Evolutionary conservation across 306 rosid species (phyloP), one percentile per base, ranked within the genome.

Genomic region (Prunus padus): DNA sequence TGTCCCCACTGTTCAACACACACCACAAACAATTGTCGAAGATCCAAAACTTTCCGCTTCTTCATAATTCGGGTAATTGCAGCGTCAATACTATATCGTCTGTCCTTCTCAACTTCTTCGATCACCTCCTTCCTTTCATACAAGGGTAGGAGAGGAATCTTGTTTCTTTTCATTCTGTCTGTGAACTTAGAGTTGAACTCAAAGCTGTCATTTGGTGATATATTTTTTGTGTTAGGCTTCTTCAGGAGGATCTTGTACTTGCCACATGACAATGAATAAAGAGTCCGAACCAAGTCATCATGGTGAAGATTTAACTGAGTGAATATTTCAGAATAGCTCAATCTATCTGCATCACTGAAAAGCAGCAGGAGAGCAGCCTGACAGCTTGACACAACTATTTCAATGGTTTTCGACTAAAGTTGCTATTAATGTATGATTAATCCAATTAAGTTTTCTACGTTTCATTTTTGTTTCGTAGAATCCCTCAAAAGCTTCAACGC

Each of bases 41-140:
- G 86, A 22, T 83, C 82, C 80, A 88, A 73, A 69, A 83, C 79
- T 83, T 90, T 92, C 59, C 92, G 77, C 45, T 89, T 84, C 80
- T 92, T 90, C 94, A 90, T 92, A 31, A 90, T 90, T 73, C 92
- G 92, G 77, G 90, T 90, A 28, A 92, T 73, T 14, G 96, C 85
- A 14, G 94, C 96, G 79, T 92, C 96, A 23, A 88, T 92, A 46
- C 93, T 89, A 77, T 86, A 90, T 55, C 91, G 85, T 66, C 91
- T 72, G 72, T 90, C 96, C 77, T 87, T 87, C 84, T 88, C 91
- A 30, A 92, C 96, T 50, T 87, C 94, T 80, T 90, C 88, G 49
- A 80, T 79, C 16, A 88, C 86, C 65, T 77, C 87, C 85, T 80
- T 92, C 78, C 86, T 90, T 67, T 90, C 96, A 54, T 88, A 92